phyloP scores from a whole-genome alignment of 768 basidiomycete species.

The Suillus ampliporus region DNA sequence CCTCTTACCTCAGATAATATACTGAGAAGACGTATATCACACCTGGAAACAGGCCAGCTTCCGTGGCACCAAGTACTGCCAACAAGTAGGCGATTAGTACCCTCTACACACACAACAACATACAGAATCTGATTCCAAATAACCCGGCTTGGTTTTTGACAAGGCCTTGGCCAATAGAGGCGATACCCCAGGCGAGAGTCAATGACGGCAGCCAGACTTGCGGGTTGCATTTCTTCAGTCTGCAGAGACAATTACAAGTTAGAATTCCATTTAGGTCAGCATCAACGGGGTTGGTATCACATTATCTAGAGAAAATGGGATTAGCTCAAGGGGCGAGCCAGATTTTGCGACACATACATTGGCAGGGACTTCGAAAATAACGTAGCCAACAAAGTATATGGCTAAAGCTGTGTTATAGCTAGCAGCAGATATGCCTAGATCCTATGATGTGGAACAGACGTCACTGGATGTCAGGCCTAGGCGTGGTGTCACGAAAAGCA shows the following conservation, averaged over 20 bases:
- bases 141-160: slow-evolving; percentile 58
- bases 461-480: neutral
- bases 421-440: slow-evolving; percentile 52
- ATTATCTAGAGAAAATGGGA: slow-evolving; percentile 21
- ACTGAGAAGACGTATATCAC: slow-evolving; percentile 63
- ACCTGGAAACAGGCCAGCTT: slow-evolving; percentile 68
- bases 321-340: neutral
- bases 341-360: slow-evolving; percentile 44
- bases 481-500: neutral
- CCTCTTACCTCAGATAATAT: slow-evolving; percentile 53
- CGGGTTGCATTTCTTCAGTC: slow-evolving; percentile 65
- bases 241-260: slow-evolving; percentile 23
- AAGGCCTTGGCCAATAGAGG: slow-evolving; percentile 59
- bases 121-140: slow-evolving; percentile 59
- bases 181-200: slow-evolving; percentile 64
- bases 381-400: slow-evolving; percentile 65
- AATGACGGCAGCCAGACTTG: slow-evolving; percentile 63
- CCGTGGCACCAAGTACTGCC: slow-evolving; percentile 58
- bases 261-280: slow-evolving; percentile 1
- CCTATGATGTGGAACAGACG: slow-evolving; percentile 36
- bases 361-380: slow-evolving; percentile 63
- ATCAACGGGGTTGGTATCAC: slow-evolving; percentile 23
- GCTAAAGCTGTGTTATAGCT: slow-evolving; percentile 64
- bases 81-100: neutral
- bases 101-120: slow-evolving; percentile 22